These are phyloP conservation scores for Yamadazyma diddensiae DNA, from an alignment of 1,139 yeast genomes.

Conservation along the genomic window DNA sequence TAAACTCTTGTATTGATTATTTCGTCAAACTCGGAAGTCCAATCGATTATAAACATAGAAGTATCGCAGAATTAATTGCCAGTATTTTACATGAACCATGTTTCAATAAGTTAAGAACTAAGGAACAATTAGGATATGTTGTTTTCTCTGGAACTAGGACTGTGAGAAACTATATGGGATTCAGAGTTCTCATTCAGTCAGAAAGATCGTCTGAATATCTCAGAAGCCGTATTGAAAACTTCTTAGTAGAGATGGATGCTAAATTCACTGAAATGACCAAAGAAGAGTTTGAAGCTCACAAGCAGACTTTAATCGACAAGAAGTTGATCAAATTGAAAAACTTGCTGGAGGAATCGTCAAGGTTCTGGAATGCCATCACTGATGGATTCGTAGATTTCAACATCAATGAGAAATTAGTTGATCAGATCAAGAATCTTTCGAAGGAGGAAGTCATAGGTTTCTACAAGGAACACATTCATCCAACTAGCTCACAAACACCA, in stretches of 20 bases:
- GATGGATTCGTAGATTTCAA: slow-evolving; percentile 79
- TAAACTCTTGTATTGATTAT: slow-evolving; percentile 83
- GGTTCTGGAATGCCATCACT: slow-evolving; percentile 65
- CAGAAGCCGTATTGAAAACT: slow-evolving; percentile 72
- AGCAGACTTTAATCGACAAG: slow-evolving; percentile 62
- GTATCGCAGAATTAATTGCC: slow-evolving; percentile 63
- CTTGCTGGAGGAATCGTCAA: slow-evolving; percentile 66
- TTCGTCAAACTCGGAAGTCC: slow-evolving; percentile 64
- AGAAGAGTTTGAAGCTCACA: slow-evolving; percentile 66
- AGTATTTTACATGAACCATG: slow-evolving; percentile 83
- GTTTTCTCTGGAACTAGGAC: slow-evolving; percentile 75
- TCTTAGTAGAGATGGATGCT: slow-evolving; percentile 40
- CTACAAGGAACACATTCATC: slow-evolving; percentile 42
- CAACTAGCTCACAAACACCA: slow-evolving; percentile 33
- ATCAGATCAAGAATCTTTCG: slow-evolving; percentile 49
- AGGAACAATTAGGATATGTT: slow-evolving; percentile 83
- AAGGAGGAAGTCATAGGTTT: slow-evolving; percentile 57
- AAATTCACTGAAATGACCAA: slow-evolving; percentile 44
- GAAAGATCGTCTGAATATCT: slow-evolving; percentile 74
- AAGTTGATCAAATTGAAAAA: slow-evolving; percentile 74
- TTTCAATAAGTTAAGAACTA: slow-evolving; percentile 84
- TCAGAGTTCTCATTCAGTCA: slow-evolving; percentile 80
- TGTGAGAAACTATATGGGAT: slow-evolving; percentile 73
- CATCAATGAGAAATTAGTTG: slow-evolving; percentile 55
- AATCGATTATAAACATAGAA: slow-evolving; percentile 26